A percentile compares a stretch with the other conserved stretches of the same genome.
These are phyloP conservation scores for Yamadazyma tumulicola DNA, from an alignment of 805 yeast species.

Conservation along the genomic window DNA sequence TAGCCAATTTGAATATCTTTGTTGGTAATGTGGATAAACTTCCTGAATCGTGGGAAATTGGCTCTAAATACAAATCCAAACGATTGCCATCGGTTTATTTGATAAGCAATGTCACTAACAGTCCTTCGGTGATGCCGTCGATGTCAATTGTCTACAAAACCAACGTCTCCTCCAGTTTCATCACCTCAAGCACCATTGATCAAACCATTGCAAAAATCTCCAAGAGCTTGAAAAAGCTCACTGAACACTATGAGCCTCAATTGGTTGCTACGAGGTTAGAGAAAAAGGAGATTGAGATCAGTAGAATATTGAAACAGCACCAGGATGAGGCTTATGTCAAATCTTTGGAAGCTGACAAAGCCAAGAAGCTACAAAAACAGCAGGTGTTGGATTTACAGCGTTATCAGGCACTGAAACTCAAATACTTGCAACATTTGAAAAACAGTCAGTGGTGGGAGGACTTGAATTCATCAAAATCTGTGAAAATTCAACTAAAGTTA, in stretches of 20 bases:
- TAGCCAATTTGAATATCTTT: constrained; percentile 27
- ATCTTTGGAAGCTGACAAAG: constrained; percentile 47
- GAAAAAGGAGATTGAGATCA: constrained; percentile 38
- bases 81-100: constrained; percentile 37
- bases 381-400: constrained; percentile 14
- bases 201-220: constrained; percentile 23
- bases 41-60: constrained; percentile 39
- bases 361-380: constrained; percentile 45
- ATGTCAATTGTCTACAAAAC: constrained; percentile 37
- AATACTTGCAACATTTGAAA: constrained; percentile 9
- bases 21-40: constrained; percentile 27
- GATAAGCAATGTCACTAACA: constrained; percentile 33
- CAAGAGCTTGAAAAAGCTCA: constrained; percentile 20
- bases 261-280: constrained; percentile 34
- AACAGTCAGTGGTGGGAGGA: constrained; percentile 8
- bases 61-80: constrained; percentile 24
- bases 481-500: constrained; percentile 49
- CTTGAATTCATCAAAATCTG: constrained; percentile 13
- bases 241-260: constrained; percentile 36
- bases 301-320: constrained; percentile 36
- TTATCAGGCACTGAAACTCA: constrained; percentile 5
- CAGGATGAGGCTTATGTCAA: constrained; percentile 42
- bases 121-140: constrained; percentile 33
- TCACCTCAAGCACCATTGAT: constrained; percentile 5
- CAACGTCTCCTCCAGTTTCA: constrained; percentile 21